Conservation (phyloP, 2,329 filamentous ascomycete species). For the Cercospora berteroae region DNA sequence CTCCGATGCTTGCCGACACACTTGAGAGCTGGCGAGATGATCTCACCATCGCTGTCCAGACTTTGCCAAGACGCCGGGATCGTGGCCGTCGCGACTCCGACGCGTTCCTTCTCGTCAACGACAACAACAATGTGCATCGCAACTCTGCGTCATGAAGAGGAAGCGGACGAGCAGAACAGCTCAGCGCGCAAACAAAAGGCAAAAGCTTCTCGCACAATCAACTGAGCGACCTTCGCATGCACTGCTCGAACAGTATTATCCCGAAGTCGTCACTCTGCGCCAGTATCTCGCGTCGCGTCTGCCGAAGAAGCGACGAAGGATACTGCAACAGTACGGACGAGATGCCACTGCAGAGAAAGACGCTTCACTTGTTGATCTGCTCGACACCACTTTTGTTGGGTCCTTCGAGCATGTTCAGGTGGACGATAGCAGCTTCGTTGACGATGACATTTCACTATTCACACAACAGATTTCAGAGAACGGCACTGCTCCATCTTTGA, state of each 20-base stretch:
- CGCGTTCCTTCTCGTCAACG: neutral
- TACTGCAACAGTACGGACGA: conserved; percentile 29
- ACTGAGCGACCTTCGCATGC: conserved; percentile 18
- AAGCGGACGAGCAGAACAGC: conserved; percentile 17
- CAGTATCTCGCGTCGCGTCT: conserved; percentile 32
- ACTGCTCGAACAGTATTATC: conserved; percentile 31
- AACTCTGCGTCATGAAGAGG: conserved; percentile 23
- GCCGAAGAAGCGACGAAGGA: conserved; percentile 27
- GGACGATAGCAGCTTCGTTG: conserved; percentile 30
- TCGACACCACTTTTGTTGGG: conserved; percentile 71
- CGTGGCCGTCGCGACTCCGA: neutral
- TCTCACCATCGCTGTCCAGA: conserved; percentile 2
- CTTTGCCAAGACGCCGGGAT: neutral
- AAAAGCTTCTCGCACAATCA: conserved; percentile 4
- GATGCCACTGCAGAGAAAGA: conserved; percentile 13
- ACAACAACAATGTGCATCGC: neutral
- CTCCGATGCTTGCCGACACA: conserved; percentile 6
- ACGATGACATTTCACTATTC: conserved; percentile 45
- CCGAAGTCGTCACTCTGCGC: conserved; percentile 30
- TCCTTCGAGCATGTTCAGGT: conserved; percentile 39
- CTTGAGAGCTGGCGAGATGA: conserved; percentile 8
- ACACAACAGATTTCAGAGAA: conserved; percentile 45
- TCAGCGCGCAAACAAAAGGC: conserved; percentile 18
- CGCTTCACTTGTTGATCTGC: conserved; percentile 52
- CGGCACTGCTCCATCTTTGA: conserved; percentile 20